phyloP scores from a whole-genome alignment of 2,329 filamentous ascomycete genomes.

The Coniochaeta ligniaria region DNA sequence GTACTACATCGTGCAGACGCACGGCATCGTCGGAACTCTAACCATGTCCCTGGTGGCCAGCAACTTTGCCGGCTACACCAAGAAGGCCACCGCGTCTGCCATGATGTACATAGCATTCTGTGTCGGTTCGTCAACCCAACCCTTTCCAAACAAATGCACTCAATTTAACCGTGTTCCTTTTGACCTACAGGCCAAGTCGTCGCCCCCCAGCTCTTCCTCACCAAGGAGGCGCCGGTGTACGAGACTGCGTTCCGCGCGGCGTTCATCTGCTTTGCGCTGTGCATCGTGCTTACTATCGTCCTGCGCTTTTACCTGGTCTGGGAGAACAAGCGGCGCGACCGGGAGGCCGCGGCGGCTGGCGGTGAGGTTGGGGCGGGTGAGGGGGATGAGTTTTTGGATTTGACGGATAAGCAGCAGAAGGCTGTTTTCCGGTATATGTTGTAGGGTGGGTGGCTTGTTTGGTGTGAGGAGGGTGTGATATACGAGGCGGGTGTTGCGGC shows the following conservation, averaged over 20 bases:
- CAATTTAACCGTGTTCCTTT: no score
- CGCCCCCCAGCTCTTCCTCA: constrained; percentile 58
- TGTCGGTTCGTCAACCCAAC: no score
- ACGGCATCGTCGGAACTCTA: constrained; percentile 67
- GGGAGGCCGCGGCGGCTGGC: constrained; percentile 24
- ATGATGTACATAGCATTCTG: constrained; percentile 61
- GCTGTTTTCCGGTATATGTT: constrained; percentile 49
- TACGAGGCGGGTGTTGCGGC: no score
- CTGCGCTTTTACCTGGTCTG: constrained; percentile 50
- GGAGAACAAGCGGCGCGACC: constrained; percentile 53
- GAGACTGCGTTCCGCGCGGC: constrained; percentile 64
- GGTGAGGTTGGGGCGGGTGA: constrained; percentile 32
- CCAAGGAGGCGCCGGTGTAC: constrained; percentile 55
- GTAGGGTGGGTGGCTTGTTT: no score
- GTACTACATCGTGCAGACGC: constrained; percentile 71
- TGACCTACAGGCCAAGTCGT: constrained; percentile 30
- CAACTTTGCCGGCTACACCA: constrained; percentile 69
- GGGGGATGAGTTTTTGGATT: constrained; percentile 52
- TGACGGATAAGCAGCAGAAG: constrained; percentile 53
- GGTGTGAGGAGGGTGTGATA: no score
- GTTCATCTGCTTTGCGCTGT: constrained; percentile 57
- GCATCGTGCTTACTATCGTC: constrained; percentile 49
- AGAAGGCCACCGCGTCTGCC: constrained; percentile 61
- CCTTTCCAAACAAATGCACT: no score
- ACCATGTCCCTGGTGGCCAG: constrained; percentile 60